Evolutionary conservation across 495 filamentous ascomycete species (phyloP), one percentile per base, ranked within the genome.

Genomic region (Penicillium pulvis): DNA sequence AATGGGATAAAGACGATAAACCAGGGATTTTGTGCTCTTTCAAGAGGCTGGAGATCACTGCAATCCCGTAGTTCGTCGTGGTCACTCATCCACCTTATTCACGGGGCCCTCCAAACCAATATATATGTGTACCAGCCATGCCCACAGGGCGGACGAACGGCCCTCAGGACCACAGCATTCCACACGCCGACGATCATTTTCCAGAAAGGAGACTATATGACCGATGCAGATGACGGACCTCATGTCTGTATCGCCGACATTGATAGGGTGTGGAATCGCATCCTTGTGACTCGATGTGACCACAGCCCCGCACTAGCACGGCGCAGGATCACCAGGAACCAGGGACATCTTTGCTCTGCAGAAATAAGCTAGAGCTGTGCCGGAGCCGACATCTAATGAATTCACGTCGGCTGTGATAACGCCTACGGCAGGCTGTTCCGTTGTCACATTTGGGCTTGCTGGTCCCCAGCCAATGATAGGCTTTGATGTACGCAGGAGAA

Each of bases 231-330:
- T 48, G 44, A 67, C 33, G 52, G 30, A 28, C 54, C 64, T 63
- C 57, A 60, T 61, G 58, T n/a, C 45, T 26, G 52, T 26, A 11
- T 31, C 35, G 33, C 31, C 30, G 36, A 43, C 53, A 44, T 19
- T 61, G 55, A 61, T 62, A 65, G 63, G 63, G 41, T 36, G 26
- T 50, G 24, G 16, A 36, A 33, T 19, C 41, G 26, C 23, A 9
- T 24, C 49, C 59, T 50, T 57, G 59, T 65, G 63, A 62, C 56
- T 65, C 53, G 60, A 63, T 66, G 60, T 60, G 63, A 66, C 63
- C 33, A 28, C 52, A 58, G 55, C 52, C 51, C 58, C 51, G 55
- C 58, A 57, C 61, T 53, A 52, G 35, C 48, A 35, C 16, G 20
- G 10, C n/a, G 48, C 31, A 52, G 33, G 12, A 36, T 41, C 30